Evolutionary conservation across 306 rosid genomes (phyloP).

Genomic region (Luffa aegyptiaca): DNA sequence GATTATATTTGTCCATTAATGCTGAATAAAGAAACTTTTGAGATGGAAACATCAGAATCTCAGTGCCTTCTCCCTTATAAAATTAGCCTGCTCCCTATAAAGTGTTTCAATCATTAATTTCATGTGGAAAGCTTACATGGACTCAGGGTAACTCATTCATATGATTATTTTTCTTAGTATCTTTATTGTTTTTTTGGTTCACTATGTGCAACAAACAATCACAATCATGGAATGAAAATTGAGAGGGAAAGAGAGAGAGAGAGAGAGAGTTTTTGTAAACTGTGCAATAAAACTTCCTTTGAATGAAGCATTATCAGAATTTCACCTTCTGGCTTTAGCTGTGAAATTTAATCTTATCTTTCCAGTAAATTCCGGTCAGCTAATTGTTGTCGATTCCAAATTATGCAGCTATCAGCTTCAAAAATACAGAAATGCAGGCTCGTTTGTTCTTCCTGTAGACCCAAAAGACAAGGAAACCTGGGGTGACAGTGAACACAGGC

Average conservation of each 20-base stretch:
- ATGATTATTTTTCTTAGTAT: not conserved
- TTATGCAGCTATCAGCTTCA: slow-evolving; percentile 80
- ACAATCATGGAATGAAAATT: not conserved
- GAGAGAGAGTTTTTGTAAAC: not conserved
- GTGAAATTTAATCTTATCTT: not conserved
- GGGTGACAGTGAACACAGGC: slow-evolving; percentile 98
- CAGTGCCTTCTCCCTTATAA: not conserved
- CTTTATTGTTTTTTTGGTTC: not conserved
- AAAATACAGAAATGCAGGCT: slow-evolving; percentile 82
- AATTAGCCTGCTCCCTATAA: not conserved
- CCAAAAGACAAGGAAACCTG: slow-evolving; percentile 87
- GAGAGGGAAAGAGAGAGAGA: not conserved
- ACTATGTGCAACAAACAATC: not conserved
- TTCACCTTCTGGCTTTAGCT: not conserved
- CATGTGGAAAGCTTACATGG: not conserved
- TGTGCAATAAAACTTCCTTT: not conserved
- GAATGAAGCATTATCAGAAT: not conserved
- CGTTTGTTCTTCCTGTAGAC: slow-evolving; percentile 82
- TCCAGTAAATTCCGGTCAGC: not conserved
- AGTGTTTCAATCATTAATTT: not conserved
- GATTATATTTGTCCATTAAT: not conserved
- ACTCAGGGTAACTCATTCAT: not conserved
- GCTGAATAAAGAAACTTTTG: not conserved
- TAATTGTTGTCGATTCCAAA: not conserved
- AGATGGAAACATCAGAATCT: not conserved